These are phyloP conservation scores for Fraxinus floribunda DNA, from an alignment of 305 asterid species.

Conservation along the genomic window DNA sequence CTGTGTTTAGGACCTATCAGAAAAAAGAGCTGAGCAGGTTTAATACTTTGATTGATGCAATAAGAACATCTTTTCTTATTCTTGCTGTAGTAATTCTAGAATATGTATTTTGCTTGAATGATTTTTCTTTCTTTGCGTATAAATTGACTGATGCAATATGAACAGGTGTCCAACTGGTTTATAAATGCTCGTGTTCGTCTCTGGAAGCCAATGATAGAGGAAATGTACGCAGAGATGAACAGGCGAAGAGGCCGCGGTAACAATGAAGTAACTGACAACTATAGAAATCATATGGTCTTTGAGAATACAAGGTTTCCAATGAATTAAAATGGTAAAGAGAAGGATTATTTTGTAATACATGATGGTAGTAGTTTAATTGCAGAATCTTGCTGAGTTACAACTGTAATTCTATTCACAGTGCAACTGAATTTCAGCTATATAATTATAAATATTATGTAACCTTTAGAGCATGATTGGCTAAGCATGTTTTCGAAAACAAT, in stretches of 20 bases:
- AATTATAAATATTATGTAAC: neutral
- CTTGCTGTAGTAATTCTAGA: neutral
- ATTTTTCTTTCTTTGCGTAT: neutral
- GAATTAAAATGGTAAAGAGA: constrained; percentile 30
- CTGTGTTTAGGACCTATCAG: neutral
- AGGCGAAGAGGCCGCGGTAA: constrained; percentile 37
- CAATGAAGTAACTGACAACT: constrained; percentile 37
- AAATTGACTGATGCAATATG: neutral
- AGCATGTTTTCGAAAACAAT: neutral
- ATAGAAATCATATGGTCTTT: constrained; percentile 31
- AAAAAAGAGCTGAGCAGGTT: neutral
- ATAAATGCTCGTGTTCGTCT: constrained; percentile 85
- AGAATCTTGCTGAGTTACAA: constrained; percentile 10
- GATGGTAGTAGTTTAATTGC: constrained; percentile 14
- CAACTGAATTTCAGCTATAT: neutral
- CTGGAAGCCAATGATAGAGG: constrained; percentile 95
- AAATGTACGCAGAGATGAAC: constrained; percentile 82
- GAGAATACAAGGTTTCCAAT: constrained; percentile 41
- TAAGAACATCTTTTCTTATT: neutral
- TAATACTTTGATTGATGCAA: neutral
- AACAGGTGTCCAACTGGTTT: constrained; percentile 83
- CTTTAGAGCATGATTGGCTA: neutral
- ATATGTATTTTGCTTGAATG: neutral
- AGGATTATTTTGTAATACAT: constrained; percentile 8
- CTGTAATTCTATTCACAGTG: constrained; percentile 15